Base-by-base conservation (phyloP, 495 filamentous ascomycete genomes). In the Lasiosphaeria ovina region DNA sequence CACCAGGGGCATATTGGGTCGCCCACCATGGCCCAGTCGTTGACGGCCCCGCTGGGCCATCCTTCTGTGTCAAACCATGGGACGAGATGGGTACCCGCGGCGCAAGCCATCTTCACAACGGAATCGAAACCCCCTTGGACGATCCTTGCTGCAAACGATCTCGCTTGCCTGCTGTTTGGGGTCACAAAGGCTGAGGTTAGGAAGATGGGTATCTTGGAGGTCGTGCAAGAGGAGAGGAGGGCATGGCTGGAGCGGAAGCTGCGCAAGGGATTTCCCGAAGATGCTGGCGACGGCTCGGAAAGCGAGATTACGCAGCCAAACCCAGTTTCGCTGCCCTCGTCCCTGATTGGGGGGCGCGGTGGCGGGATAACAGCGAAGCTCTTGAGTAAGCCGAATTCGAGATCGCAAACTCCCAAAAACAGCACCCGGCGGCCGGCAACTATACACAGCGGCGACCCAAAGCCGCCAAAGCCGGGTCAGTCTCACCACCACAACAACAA, bases 21-120 rank as follows among this genome's bases (percentile, higher is more conserved):
- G 40, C 81, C 73, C 52, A 74, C 66, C 59, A 9, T 47, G 60
- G 57, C 67, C 33, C 69, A 70, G 36, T 69, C 78, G 48, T 75
- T 77, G 14, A 51, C 68, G 3, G 42, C 70, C 6, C 63, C 73
- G 12, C 35, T 68, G n/a, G 62, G 60, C 54, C 56, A 65, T 6
- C 63, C 76, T 3, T 67, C 74, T 16, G 76, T 82, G 4, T 81
- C 91, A 33, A 90, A 93, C 31, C 93, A 97, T 74, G 85, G 90
- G 59, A 93, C 87, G 69, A 88, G 95, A 69, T 96, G 88, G 86
- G 88, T 89, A 7, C 93, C 92, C 7, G 89, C 92, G 35, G 89
- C 92, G 16, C 95, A 98, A 75, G 94, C 94, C 44, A 95, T 98
- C 54, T 98, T 98, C 68, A 92, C 93, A 16, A 98, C 94, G 14